These are phyloP conservation scores for Penicillium sp. DNA, from an alignment of 2,329 filamentous ascomycete genomes.

Conservation along the genomic window DNA sequence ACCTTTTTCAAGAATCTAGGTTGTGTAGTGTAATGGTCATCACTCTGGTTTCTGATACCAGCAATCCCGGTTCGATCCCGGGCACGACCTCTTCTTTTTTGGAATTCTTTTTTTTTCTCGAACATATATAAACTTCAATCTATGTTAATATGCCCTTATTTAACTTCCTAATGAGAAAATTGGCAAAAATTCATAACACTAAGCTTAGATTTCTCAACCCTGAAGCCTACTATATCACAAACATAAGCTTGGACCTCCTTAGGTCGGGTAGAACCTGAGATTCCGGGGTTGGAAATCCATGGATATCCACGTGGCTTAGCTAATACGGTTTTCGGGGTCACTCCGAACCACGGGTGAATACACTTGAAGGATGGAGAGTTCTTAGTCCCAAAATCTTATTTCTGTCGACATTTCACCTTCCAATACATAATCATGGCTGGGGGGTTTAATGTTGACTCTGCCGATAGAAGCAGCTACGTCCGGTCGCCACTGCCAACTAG, in stretches of 20 bases:
- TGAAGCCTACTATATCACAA: neutral
- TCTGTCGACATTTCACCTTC: neutral
- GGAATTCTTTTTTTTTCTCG: neutral
- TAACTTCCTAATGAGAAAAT: neutral
- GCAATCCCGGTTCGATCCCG: constrained; percentile 1
- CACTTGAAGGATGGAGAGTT: neutral
- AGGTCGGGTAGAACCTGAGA: neutral
- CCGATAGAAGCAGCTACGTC: neutral
- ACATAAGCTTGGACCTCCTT: neutral
- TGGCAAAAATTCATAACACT: neutral
- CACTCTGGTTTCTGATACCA: constrained; percentile 2
- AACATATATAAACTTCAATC: too few relatives aligned
- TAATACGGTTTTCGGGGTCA: neutral
- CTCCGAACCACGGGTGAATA: too few relatives aligned
- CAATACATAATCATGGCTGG: neutral
- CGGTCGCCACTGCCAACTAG: constrained; percentile 23
- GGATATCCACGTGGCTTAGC: neutral
- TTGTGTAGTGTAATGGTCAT: constrained; percentile 1
- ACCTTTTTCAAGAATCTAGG: too few relatives aligned
- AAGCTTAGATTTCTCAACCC: neutral
- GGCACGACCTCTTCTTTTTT: neutral
- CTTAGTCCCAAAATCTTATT: neutral
- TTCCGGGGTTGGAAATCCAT: neutral
- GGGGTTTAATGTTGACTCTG: neutral
- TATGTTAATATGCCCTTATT: neutral